phyloP scores from a whole-genome alignment of 257 asterid genomes.

The Dorcoceras hygrometricum region DNA sequence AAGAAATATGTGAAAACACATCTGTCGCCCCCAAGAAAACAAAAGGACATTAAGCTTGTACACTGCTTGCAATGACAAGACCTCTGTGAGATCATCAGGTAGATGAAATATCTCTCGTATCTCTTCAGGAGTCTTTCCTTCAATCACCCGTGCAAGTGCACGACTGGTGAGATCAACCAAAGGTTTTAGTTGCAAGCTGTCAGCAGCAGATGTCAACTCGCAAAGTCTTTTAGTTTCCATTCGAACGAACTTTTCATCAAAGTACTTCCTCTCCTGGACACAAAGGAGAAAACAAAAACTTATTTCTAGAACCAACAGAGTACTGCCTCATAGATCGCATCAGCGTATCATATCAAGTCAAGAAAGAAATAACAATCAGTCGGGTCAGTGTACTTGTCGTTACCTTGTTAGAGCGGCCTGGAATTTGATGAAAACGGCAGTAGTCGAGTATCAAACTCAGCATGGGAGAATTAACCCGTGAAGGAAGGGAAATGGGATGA shows the following conservation, averaged over 20 bases:
- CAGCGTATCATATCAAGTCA: conserved; percentile 14
- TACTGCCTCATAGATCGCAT: conserved; percentile 5
- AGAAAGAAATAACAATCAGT: conserved; percentile 5
- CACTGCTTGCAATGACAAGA: conserved; percentile 63
- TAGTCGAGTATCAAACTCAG: conserved; percentile 86
- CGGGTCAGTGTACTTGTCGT: conserved; percentile 13
- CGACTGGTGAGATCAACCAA: conserved; percentile 94
- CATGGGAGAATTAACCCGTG: conserved; percentile 78
- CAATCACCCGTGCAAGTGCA: conserved; percentile 93
- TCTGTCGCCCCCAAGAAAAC: conserved; percentile 16
- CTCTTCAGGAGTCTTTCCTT: conserved; percentile 92
- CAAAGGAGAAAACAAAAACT: conserved; percentile 19
- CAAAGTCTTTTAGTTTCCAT: conserved; percentile 90
- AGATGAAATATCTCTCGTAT: conserved; percentile 84
- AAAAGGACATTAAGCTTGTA: conserved; percentile 50
- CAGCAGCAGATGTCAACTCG: conserved; percentile 97
- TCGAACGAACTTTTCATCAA: conserved; percentile 87
- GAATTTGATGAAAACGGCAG: conserved; percentile 86
- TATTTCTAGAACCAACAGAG: conserved; percentile 21
- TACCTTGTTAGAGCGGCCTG: conserved; percentile 96
- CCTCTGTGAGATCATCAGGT: conserved; percentile 99
- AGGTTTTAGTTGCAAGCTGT: conserved; percentile 88
- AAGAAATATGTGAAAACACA: conserved; percentile 7
- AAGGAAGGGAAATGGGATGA: conserved; percentile 81
- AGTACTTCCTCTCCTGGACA: conserved; percentile 83